phyloP scores from a whole-genome alignment of 768 basidiomycete species.

The Punctularia strigosozonata region DNA sequence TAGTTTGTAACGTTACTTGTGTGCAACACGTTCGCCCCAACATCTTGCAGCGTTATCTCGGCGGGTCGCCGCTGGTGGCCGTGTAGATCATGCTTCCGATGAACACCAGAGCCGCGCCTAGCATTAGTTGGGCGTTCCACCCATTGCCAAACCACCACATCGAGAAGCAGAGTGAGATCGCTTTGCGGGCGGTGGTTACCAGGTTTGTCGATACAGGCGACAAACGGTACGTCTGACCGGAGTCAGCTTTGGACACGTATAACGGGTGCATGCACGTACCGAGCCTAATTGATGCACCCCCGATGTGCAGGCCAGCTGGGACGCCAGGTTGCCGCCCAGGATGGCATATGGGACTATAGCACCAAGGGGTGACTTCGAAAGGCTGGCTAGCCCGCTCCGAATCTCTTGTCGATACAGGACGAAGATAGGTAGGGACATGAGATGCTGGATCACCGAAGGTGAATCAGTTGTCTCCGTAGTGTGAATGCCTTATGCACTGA shows the following conservation, averaged over 20 bases:
- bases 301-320: conserved; percentile 73
- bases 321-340: conserved; percentile 49
- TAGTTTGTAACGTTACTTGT: too few species aligned
- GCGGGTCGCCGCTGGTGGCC: too few species aligned
- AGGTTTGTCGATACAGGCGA: conserved; percentile 77
- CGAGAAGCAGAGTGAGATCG: conserved; percentile 66
- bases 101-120: conserved; percentile 69
- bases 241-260: background rate
- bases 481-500: conserved; percentile 28
- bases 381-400: conserved; percentile 39
- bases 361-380: conserved; percentile 24
- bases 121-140: conserved; percentile 51
- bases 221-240: conserved; percentile 35
- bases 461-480: background rate
- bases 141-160: conserved; percentile 78
- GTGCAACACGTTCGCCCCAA: too few species aligned
- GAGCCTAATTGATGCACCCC: conserved; percentile 77
- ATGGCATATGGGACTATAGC: conserved; percentile 39
- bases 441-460: conserved; percentile 38
- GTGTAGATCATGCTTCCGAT: conserved; percentile 53
- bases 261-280: conserved; percentile 29
- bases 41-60: too few species aligned
- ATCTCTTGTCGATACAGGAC: conserved; percentile 46
- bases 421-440: conserved; percentile 69
- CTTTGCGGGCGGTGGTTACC: conserved; percentile 71